phyloP scores from a whole-genome alignment of 139 green algal genomes.

The Chlamydomonas urium region DNA sequence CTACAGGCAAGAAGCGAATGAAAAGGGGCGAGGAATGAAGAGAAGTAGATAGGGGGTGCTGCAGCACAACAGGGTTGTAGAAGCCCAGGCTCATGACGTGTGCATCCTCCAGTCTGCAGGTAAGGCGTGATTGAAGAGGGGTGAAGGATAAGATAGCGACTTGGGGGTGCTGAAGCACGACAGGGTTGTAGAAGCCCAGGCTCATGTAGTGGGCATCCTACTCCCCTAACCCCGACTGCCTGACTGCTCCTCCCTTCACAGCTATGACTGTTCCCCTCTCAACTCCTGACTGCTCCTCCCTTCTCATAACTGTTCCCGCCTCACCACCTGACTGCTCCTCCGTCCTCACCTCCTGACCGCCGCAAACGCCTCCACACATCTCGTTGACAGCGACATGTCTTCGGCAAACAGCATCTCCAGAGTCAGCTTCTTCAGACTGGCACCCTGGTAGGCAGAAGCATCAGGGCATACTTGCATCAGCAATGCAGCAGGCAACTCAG shows the following conservation, averaged over 20 bases:
- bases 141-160: neutral
- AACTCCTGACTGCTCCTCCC: too few relatives aligned
- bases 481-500: too few relatives aligned
- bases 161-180: neutral
- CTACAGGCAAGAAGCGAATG: too few relatives aligned
- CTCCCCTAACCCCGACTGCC: too few relatives aligned
- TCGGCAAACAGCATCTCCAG: conserved; percentile 42
- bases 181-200: neutral
- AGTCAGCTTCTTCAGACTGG: conserved; percentile 27
- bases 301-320: too few relatives aligned
- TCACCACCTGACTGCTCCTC: too few relatives aligned
- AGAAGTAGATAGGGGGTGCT: neutral
- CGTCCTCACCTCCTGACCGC: conserved; percentile 57
- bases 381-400: conserved; percentile 52
- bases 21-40: neutral
- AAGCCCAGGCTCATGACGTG: too few relatives aligned
- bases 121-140: neutral
- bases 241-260: too few relatives aligned
- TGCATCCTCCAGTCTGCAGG: too few relatives aligned
- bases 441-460: conserved; percentile 8
- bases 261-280: too few relatives aligned
- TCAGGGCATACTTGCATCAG: too few relatives aligned
- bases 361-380: conserved; percentile 67
- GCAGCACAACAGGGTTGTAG: neutral
- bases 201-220: too few relatives aligned